Conservation (phyloP, 495 filamentous ascomycete genomes). For the Aspergillus biplanus region DNA sequence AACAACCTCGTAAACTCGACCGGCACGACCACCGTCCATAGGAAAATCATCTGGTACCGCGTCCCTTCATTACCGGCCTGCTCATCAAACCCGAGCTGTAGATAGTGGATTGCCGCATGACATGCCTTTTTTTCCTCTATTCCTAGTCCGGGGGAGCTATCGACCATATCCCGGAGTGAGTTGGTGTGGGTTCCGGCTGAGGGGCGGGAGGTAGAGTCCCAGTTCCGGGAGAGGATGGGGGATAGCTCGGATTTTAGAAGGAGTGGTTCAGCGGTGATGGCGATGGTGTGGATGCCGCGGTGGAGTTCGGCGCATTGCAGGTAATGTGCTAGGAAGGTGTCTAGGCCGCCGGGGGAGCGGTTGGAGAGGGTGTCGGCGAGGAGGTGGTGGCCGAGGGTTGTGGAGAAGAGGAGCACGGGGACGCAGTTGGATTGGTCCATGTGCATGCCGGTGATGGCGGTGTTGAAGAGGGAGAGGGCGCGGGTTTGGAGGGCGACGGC, state of each 20-base stretch:
- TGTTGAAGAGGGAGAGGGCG: constrained; percentile 48
- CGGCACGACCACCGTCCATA: constrained; percentile 37
- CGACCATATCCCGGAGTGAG: neutral
- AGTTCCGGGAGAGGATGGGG: constrained; percentile 24
- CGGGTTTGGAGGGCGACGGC: constrained; percentile 50
- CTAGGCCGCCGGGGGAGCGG: constrained; percentile 12
- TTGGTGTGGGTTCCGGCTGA: neutral
- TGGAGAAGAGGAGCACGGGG: constrained; percentile 12
- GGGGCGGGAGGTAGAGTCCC: constrained; percentile 28
- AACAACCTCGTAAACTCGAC: constrained; percentile 33
- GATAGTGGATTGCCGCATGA: constrained; percentile 20
- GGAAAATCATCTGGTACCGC: constrained; percentile 33
- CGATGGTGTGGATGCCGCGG: constrained; percentile 41
- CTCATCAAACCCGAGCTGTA: constrained; percentile 30
- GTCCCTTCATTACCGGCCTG: constrained; percentile 7
- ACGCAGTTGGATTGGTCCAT: constrained; percentile 10
- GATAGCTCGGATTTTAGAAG: constrained; percentile 23
- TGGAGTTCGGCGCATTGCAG: constrained; percentile 41
- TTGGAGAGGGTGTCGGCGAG: constrained; percentile 13
- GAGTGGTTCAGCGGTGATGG: constrained; percentile 28
- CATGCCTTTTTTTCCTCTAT: constrained; percentile 32
- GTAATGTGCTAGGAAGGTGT: constrained; percentile 33
- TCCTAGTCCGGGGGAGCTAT: neutral
- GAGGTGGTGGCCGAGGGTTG: constrained; percentile 11
- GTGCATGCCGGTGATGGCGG: constrained; percentile 21